Evolutionary conservation across 208 protist genomes (phyloP), one percentile per base, ranked within the genome.

Genomic region (Leishmania arabica): DNA sequence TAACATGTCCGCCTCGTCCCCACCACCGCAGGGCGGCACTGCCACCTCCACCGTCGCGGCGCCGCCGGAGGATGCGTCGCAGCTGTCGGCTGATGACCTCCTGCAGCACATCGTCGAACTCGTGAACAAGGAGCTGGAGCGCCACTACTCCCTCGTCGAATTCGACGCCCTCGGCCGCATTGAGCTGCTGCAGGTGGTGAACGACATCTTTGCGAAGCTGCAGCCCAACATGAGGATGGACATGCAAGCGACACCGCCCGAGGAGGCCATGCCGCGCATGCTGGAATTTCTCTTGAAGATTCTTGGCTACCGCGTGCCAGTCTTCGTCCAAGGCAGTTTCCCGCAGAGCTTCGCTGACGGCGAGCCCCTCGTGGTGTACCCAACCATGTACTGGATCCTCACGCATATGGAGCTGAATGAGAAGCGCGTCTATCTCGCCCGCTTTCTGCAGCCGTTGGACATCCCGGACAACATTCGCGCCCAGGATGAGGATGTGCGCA

Each of bases 371-470:
- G 88, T 97, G 74, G 58, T 98, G n/a, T 98, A 98, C 82, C 94
- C 95, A 27, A 92, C 88, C 37, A 81, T 98, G 56, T 96, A 97
- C 81, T 98, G 95, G 95, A 89, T 97, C 37, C 83, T 98, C 17
- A 95, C 89, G 8, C 92, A 95, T 85, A 96, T 96, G 93, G 82
- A 90, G 27, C 87, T 95, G 64, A 97, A 97, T 76, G 85, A 89
- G 72, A 98, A 97, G 90, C 95, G 95, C 60, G 95, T 98, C 8
- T 98, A 98, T 85, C 89, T 98, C 47, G 76, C 95, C 6, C 89
- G 93, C 37, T 98, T 97, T 81, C 88, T 98, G 69, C 92, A 97
- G 81, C 88, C 88, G 47, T 76, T 97, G 31, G 93, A 98, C 40
- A 91, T 98, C 58, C 94, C 94, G 9, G 94, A 98, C 34, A 90